Conservation (phyloP, 108 stramenopile genomes). For the Aurantiochytrium sp. region DNA sequence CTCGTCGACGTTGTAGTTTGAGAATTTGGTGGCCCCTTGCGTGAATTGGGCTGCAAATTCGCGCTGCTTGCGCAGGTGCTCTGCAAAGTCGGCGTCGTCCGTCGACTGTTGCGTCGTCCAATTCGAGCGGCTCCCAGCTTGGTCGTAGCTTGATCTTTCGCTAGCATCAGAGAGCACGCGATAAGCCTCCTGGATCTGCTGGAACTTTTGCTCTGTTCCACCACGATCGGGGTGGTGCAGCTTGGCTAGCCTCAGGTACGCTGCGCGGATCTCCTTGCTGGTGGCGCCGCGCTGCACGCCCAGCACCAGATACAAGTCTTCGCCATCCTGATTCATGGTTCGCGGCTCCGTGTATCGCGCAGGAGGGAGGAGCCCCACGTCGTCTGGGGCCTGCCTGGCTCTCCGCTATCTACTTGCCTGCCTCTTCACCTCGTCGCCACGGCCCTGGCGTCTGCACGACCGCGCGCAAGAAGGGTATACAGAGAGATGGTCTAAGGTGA, state of each 20-base stretch:
- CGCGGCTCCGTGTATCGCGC: no score
- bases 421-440: no score
- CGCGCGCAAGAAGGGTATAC: no score
- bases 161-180: neutral
- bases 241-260: slow-evolving; percentile 7
- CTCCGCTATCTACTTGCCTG: no score
- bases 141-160: neutral
- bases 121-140: neutral
- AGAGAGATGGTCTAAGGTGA: no score
- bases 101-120: neutral
- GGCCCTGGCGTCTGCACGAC: no score
- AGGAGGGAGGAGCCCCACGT: no score
- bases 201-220: neutral
- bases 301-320: neutral
- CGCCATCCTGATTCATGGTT: neutral
- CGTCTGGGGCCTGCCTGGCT: no score
- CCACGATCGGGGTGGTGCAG: neutral
- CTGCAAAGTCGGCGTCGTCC: neutral
- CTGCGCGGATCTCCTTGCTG: neutral
- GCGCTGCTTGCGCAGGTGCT: neutral
- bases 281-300: neutral
- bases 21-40: neutral
- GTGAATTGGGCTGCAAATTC: neutral
- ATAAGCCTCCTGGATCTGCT: neutral
- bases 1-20: neutral